Base-by-base conservation (phyloP, 345 rosid genomes). In the Gossypium stocksii region DNA sequence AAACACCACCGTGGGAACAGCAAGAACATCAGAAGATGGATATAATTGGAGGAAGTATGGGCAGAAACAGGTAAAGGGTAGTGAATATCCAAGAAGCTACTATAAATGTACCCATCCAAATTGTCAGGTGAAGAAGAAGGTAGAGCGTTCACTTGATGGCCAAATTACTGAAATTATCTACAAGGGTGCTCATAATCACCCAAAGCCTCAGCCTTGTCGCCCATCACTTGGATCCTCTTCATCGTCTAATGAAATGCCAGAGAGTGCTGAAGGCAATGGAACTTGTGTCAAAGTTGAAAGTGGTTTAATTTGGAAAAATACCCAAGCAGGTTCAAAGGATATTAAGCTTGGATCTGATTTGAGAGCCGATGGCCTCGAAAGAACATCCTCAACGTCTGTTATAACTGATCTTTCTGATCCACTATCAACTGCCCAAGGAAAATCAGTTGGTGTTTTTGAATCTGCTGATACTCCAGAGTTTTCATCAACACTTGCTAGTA, bases 1-100 rank as follows among this genome's bases (percentile, higher is more conserved):
- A 34, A 48, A 66, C 74, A 66, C 75, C 70, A 71, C 81, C 27
- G 19, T 73, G n/a, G 89, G 79, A 71, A 72, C 51, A 25, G 77
- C 60, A 61, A 80, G 84, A 75, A 82, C 80, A 70, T 82, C 86
- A 10, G 89, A 89, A 81, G 91, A 89, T 66, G 87, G 89, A 58
- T 89, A 84, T 81, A 89, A 83, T 60, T 86, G 91, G 91, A 83
- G 93, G 75, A 87, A 87, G 68, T 87, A 89, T 78, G 91, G 89
- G 27, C 91, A 87, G 82, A 87, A 89, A 66, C 91, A 86, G 67
- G 85, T 89, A 23, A 83, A 89, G 74, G 89, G 91, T 34, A 87
- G 93, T 62, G 91, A 86, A 66, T 86, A 84, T 73, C 91, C 88
- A 16, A 82, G 93, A 72, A 89, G 89, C 83, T 87, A 89, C 74